Percentiles rank a stretch among this genome's conserved stretches.
Evolutionary conservation across 2,329 filamentous ascomycete genomes (phyloP).

Genomic region (Colletotrichum cuscutae): DNA sequence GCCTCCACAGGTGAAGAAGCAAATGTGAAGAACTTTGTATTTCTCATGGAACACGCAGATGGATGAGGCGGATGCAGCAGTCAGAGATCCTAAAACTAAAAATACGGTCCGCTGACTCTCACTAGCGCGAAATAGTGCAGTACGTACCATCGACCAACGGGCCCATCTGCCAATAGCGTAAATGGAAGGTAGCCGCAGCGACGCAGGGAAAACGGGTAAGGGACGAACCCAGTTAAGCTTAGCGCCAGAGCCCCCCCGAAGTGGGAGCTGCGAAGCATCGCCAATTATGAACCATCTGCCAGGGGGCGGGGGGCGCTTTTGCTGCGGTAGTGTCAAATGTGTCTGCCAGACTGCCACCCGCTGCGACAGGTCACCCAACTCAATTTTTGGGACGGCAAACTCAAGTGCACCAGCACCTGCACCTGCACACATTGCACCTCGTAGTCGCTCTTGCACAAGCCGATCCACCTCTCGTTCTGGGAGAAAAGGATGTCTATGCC

Average conservation of each 20-base stretch:
- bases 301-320: conserved; percentile 12
- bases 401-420: not conserved
- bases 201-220: conserved; percentile 15
- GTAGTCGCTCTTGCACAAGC: not conserved
- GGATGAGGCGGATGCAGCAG: not conserved
- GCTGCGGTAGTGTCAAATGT: conserved; percentile 28
- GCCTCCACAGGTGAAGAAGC: not conserved
- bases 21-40: not conserved
- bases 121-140: not conserved
- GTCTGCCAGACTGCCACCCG: conserved; percentile 28
- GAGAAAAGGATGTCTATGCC: conserved; percentile 2
- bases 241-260: conserved; percentile 23
- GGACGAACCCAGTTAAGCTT: conserved; percentile 27
- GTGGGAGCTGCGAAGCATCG: conserved; percentile 28
- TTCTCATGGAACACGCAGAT: not conserved
- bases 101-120: conserved; percentile 3
- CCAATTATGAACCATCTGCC: conserved; percentile 14
- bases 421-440: not conserved
- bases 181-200: conserved; percentile 1
- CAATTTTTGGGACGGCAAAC: conserved; percentile 32
- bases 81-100: not conserved
- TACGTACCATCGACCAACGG: conserved; percentile 3
- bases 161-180: conserved; percentile 6
- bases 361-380: conserved; percentile 33
- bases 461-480: not conserved